phyloP scores from a whole-genome alignment of 305 asterid genomes.

The Rubia balearica region DNA sequence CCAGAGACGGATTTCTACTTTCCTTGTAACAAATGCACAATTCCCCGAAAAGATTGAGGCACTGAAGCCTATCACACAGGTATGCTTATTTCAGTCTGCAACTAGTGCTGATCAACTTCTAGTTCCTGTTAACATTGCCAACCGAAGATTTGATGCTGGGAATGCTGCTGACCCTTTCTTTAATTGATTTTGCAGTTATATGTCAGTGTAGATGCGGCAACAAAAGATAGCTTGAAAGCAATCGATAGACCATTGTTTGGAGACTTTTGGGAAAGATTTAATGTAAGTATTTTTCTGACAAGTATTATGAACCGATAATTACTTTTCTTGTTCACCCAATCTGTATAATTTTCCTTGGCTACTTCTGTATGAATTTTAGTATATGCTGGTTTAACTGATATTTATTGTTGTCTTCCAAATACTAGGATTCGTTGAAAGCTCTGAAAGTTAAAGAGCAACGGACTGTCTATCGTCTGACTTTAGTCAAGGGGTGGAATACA shows the following conservation, averaged over 20 bases:
- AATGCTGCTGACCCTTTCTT: slow-evolving; percentile 15
- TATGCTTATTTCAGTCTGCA: slow-evolving; percentile 20
- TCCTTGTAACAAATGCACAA: slow-evolving; percentile 93
- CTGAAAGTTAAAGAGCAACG: slow-evolving; percentile 80
- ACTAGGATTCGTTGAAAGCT: slow-evolving; percentile 80
- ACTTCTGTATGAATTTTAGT: not conserved
- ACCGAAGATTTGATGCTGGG: slow-evolving; percentile 8
- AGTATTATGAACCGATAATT: not conserved
- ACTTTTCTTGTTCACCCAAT: not conserved
- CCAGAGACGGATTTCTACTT: slow-evolving; percentile 75
- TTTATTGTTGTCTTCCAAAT: not conserved
- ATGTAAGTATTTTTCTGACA: slow-evolving; percentile 36
- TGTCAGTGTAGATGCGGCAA: slow-evolving; percentile 96
- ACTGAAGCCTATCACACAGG: slow-evolving; percentile 86
- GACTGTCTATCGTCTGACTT: slow-evolving; percentile 81
- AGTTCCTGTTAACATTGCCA: not conserved
- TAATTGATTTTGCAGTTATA: slow-evolving; percentile 48
- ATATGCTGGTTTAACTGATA: not conserved
- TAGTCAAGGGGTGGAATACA: slow-evolving; percentile 95
- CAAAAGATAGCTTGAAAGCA: slow-evolving; percentile 95
- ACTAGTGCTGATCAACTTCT: slow-evolving; percentile 16
- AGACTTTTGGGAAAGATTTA: slow-evolving; percentile 96
- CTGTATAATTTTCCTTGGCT: not conserved
- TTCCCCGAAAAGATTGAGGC: slow-evolving; percentile 74
- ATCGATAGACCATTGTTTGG: slow-evolving; percentile 92